Percentiles rank a stretch among this genome's conserved stretches.
Evolutionary conservation across 1,284 basidiomycete species (phyloP).

Genomic region (Apiotrichum montevideense): DNA sequence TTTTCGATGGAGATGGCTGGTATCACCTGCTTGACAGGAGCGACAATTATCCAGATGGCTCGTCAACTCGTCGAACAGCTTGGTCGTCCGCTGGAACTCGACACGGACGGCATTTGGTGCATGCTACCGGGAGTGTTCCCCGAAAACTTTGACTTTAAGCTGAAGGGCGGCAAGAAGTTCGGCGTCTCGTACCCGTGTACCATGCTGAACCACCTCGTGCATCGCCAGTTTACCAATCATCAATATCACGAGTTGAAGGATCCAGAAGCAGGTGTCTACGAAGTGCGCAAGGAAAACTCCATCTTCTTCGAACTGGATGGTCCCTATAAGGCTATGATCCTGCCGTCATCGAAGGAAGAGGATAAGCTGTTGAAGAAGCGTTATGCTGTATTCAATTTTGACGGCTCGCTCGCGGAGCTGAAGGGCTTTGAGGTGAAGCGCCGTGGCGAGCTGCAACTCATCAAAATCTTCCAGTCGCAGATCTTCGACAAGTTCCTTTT

Average conservation of each 20-base stretch:
- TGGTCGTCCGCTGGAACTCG: slow-evolving; percentile 91
- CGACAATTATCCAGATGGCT: slow-evolving; percentile 99
- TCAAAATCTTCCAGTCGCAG: slow-evolving; percentile 99
- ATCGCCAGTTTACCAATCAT: slow-evolving; percentile 93
- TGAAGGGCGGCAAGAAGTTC: slow-evolving; percentile 80
- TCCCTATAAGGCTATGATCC: slow-evolving; percentile 97
- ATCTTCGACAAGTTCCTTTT: slow-evolving; percentile 97
- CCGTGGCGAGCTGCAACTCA: slow-evolving; percentile 92
- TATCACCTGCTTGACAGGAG: slow-evolving; percentile 98
- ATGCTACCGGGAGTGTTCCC: slow-evolving; percentile 98
- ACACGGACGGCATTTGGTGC: slow-evolving; percentile 99
- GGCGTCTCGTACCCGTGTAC: slow-evolving; percentile 97
- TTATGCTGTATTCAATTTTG: slow-evolving; percentile 99
- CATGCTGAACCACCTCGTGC: slow-evolving; percentile 98
- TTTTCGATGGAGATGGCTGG: slow-evolving; percentile 99
- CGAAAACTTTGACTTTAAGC: slow-evolving; percentile 94
- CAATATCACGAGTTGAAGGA: slow-evolving; percentile 91
- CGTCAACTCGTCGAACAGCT: slow-evolving; percentile 95
- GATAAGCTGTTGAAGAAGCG: slow-evolving; percentile 98
- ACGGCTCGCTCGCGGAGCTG: slow-evolving; percentile 91
- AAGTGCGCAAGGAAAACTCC: slow-evolving; percentile 92
- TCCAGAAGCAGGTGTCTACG: slow-evolving; percentile 73
- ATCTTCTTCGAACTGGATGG: slow-evolving; percentile 99
- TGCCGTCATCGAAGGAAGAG: slow-evolving; percentile 98
- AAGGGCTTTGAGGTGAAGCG: slow-evolving; percentile 99